phyloP scores from a whole-genome alignment of 2,329 filamentous ascomycete species.

The Cladosporium oxysporum region DNA sequence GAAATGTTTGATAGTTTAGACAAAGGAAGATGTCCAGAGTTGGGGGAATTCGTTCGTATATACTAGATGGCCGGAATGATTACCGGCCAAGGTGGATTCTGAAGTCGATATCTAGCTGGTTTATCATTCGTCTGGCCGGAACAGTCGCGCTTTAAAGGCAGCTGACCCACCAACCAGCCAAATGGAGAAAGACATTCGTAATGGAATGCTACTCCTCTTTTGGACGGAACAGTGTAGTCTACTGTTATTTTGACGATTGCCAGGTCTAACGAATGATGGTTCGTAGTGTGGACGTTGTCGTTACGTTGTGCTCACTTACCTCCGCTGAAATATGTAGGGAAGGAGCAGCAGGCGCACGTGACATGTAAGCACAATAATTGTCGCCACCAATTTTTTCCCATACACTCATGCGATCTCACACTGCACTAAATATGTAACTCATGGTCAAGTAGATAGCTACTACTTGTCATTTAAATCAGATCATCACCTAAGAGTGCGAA shows the following conservation, averaged over 20 bases:
- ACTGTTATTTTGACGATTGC: too few species aligned
- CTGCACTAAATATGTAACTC: too few species aligned
- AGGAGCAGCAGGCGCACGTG: too few species aligned
- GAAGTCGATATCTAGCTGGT: background rate
- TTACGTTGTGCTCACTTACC: background rate
- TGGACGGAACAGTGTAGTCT: background rate
- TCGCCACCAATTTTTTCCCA: too few species aligned
- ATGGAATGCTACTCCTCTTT: constrained; percentile 8
- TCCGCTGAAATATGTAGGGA: background rate
- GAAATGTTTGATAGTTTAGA: background rate
- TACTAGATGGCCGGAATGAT: constrained; percentile 5
- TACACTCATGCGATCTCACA: too few species aligned
- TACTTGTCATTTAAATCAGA: too few species aligned
- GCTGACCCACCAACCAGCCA: background rate
- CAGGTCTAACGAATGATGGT: too few species aligned
- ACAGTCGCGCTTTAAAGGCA: background rate
- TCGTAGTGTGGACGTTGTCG: background rate
- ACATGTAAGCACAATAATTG: background rate
- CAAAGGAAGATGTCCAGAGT: constrained; percentile 11
- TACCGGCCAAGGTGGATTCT: constrained; percentile 3
- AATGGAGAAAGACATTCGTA: constrained; percentile 7
- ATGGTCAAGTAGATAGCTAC: too few species aligned
- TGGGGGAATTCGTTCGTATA: constrained; percentile 19
- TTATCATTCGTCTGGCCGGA: constrained; percentile 20
- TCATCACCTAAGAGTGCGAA: too few species aligned